phyloP scores from a whole-genome alignment of 257 asterid genomes.

The Nicotiana noctiflora region DNA sequence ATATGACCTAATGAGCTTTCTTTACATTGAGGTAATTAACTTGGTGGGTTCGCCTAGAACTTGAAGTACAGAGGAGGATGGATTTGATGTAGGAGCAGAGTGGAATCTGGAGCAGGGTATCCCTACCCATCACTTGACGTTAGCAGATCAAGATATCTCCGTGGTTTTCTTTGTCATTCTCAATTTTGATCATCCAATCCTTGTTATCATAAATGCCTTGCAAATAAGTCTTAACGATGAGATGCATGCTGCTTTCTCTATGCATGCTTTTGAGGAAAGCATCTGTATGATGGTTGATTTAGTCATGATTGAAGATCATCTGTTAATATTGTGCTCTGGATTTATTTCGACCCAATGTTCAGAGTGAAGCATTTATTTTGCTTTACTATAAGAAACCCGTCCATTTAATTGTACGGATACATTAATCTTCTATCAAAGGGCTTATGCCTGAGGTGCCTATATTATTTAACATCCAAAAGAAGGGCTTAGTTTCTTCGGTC shows the following conservation, averaged over 20 bases:
- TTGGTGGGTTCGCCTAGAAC: too few relatives aligned
- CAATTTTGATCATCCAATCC: neutral
- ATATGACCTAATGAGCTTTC: neutral
- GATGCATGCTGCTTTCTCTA: neutral
- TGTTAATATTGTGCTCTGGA: neutral
- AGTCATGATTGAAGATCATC: neutral
- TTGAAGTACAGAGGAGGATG: too few relatives aligned
- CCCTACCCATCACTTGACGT: neutral
- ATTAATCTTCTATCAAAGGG: neutral
- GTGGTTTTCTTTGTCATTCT: neutral
- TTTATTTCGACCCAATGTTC: neutral
- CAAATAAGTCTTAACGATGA: neutral
- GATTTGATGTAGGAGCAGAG: too few relatives aligned
- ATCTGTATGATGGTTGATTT: neutral
- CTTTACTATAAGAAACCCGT: neutral
- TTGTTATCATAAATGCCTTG: neutral
- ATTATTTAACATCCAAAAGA: neutral
- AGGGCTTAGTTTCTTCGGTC: neutral
- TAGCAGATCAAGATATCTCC: neutral
- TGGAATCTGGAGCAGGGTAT: too few relatives aligned
- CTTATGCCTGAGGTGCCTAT: neutral
- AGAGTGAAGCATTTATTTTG: neutral
- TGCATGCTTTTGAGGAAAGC: neutral
- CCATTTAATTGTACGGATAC: neutral
- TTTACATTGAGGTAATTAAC: too few relatives aligned